phyloP scores from a whole-genome alignment of 2,329 filamentous ascomycete genomes.

The Venturia oleaginea region DNA sequence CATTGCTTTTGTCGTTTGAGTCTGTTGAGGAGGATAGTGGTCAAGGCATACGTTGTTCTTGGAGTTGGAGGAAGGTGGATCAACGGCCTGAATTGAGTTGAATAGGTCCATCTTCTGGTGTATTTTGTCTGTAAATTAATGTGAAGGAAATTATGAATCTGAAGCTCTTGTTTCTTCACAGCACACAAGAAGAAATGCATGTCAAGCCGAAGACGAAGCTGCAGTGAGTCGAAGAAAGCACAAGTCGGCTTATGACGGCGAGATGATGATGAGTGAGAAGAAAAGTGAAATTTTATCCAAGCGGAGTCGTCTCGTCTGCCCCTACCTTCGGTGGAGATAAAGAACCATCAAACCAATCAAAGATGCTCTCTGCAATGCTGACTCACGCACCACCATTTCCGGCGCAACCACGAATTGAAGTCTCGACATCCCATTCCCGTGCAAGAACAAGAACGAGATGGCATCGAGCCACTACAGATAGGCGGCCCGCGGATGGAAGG shows the following conservation, averaged over 20 bases:
- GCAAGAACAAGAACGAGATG: neutral
- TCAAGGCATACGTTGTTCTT: too few relatives aligned
- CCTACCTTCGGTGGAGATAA: neutral
- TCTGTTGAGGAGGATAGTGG: too few relatives aligned
- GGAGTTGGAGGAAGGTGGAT: too few relatives aligned
- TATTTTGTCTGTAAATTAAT: too few relatives aligned
- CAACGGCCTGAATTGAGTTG: too few relatives aligned
- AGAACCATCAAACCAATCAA: neutral
- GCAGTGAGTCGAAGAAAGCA: too few relatives aligned
- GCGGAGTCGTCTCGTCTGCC: neutral
- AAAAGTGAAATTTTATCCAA: neutral
- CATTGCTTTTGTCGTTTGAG: too few relatives aligned
- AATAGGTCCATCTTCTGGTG: too few relatives aligned
- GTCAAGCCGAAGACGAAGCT: too few relatives aligned
- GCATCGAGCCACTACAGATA: neutral
- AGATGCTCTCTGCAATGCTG: neutral
- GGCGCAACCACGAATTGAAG: neutral
- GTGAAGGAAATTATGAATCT: too few relatives aligned
- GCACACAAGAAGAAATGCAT: too few relatives aligned
- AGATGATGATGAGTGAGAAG: neutral
- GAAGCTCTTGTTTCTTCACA: too few relatives aligned
- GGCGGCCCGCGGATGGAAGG: neutral
- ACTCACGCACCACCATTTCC: neutral
- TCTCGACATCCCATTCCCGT: neutral
- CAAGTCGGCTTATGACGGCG: neutral